A percentile compares a stretch with the other conserved stretches of the same genome.
Conservation (phyloP, 2,329 filamentous ascomycete genomes). For the Pseudogymnoascus sp. region DNA sequence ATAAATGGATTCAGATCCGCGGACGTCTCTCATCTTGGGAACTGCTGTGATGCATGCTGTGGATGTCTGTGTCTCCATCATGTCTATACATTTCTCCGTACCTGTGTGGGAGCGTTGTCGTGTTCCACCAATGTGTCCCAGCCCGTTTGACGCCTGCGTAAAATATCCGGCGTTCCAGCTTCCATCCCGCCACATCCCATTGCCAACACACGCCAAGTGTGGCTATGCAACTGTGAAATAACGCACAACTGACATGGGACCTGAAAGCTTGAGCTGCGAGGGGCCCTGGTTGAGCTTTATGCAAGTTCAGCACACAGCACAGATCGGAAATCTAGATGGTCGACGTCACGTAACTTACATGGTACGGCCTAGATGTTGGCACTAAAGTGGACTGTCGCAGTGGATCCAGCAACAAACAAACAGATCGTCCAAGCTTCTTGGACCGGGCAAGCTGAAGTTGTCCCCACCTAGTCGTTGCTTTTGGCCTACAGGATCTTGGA, state of each 20-base stretch:
- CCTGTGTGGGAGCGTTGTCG: neutral
- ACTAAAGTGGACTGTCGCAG: neutral
- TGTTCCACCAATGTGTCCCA: neutral
- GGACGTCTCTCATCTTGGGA: neutral
- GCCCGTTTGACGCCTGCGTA: neutral
- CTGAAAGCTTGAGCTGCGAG: constrained; percentile 1
- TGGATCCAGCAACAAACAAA: neutral
- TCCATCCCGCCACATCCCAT: neutral
- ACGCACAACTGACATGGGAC: neutral
- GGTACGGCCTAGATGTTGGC: neutral
- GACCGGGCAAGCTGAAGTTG: neutral
- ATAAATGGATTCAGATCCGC: neutral
- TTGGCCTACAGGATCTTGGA: neutral
- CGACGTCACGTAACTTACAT: neutral
- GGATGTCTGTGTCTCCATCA: neutral
- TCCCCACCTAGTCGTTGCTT: neutral
- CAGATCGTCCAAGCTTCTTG: constrained; percentile 2
- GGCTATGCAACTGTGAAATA: neutral
- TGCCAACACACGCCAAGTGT: neutral
- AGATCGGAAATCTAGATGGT: neutral
- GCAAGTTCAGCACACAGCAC: neutral
- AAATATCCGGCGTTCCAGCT: neutral
- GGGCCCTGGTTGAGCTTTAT: neutral
- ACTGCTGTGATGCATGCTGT: neutral
- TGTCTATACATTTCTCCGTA: neutral